phyloP scores from a whole-genome alignment of 768 basidiomycete genomes.

The Hericium rajendrae region DNA sequence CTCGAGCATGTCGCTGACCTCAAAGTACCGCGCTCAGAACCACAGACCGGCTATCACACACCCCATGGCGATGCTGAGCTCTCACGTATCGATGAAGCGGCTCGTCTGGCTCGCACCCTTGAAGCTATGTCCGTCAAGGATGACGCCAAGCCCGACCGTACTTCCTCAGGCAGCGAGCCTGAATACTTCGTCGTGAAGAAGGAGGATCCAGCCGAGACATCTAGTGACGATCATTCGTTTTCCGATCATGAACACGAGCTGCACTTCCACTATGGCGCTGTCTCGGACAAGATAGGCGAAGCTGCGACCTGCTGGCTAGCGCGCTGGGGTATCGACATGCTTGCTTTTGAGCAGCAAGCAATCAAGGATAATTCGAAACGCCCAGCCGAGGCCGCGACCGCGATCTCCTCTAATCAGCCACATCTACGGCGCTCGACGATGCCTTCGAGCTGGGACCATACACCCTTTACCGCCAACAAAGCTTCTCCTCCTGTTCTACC shows the following conservation, averaged over 20 bases:
- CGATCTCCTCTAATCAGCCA: background rate
- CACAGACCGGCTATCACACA: background rate
- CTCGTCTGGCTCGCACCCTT: conserved; percentile 1
- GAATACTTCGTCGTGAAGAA: conserved; percentile 9
- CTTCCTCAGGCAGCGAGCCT: background rate
- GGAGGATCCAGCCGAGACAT: conserved; percentile 16
- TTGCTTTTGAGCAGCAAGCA: conserved; percentile 47
- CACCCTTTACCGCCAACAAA: background rate
- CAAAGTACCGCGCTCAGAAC: conserved; percentile 25
- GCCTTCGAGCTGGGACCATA: background rate
- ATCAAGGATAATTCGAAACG: conserved; percentile 1
- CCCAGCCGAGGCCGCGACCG: conserved; percentile 1
- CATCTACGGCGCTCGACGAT: conserved; percentile 6
- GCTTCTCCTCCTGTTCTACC: conserved; percentile 26
- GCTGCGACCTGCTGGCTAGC: conserved; percentile 81
- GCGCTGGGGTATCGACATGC: conserved; percentile 76
- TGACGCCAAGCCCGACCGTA: background rate
- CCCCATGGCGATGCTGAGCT: background rate
- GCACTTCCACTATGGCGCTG: conserved; percentile 71
- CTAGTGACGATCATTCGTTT: conserved; percentile 17
- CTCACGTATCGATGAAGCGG: background rate
- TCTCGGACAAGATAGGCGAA: conserved; percentile 88
- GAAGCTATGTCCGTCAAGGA: background rate
- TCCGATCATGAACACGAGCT: conserved; percentile 22
- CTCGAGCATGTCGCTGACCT: conserved; percentile 57